A percentile compares a stretch with the other conserved stretches of the same genome.
phyloP scores from a whole-genome alignment of 2,329 filamentous ascomycete genomes.

The Cladosporium sp. region DNA sequence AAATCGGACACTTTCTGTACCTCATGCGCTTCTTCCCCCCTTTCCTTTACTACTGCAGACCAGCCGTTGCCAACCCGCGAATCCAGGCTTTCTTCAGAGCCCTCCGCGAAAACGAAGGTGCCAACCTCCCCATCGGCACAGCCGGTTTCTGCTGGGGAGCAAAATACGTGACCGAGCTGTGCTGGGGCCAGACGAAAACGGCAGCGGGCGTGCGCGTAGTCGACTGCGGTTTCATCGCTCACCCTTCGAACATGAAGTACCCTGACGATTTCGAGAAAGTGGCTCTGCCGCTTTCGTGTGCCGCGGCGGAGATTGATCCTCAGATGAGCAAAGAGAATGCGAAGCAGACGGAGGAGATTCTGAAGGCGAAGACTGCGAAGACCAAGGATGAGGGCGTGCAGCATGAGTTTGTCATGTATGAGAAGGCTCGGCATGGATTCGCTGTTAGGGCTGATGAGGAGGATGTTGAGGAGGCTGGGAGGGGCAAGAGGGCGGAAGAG shows the following conservation, averaged over 20 bases:
- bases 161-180: constrained; percentile 31
- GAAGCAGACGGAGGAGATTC: constrained; percentile 30
- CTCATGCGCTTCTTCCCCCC: constrained; percentile 23
- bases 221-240: constrained; percentile 33
- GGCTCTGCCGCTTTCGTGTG: constrained; percentile 31
- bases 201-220: constrained; percentile 28
- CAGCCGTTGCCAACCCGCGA: constrained; percentile 23
- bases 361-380: constrained; percentile 33
- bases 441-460: constrained; percentile 33
- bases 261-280: constrained; percentile 33
- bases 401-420: constrained; percentile 36
- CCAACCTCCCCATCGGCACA: constrained; percentile 29
- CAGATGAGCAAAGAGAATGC: constrained; percentile 30
- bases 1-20: constrained; percentile 26
- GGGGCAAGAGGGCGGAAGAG: constrained; percentile 34
- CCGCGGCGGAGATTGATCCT: constrained; percentile 27
- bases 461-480: constrained; percentile 29
- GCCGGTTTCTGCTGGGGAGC: constrained; percentile 37
- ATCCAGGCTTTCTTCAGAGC: constrained; percentile 27
- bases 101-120: constrained; percentile 26
- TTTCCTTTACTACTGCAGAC: constrained; percentile 24
- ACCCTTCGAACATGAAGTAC: constrained; percentile 32
- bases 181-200: constrained; percentile 28
- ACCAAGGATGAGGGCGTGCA: constrained; percentile 30
- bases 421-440: constrained; percentile 35